Conservation (phyloP, 768 basidiomycete genomes). For the Mycena alexandri region DNA sequence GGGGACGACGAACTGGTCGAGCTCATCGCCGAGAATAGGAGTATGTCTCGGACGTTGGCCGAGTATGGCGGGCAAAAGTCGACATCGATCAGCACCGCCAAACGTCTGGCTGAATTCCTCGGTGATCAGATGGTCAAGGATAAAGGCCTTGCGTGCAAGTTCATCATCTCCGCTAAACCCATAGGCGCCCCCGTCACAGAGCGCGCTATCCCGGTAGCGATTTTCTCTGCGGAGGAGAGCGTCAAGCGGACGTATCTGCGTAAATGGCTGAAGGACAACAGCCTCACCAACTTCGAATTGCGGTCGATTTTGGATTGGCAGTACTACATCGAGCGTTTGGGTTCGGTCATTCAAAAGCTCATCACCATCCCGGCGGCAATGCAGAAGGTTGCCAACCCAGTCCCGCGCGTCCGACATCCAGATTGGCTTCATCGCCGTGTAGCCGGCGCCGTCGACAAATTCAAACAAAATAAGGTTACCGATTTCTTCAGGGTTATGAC, state of each 20-base stretch:
- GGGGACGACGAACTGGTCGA: slow-evolving; percentile 95
- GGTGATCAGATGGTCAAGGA: slow-evolving; percentile 99
- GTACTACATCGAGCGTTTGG: slow-evolving; percentile 97
- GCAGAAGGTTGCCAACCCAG: slow-evolving; percentile 97
- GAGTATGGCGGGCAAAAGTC: slow-evolving; percentile 98
- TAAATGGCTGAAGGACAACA: slow-evolving; percentile 97
- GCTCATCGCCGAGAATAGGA: slow-evolving; percentile 97
- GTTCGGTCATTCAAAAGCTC: slow-evolving; percentile 97
- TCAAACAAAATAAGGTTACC: slow-evolving; percentile 97
- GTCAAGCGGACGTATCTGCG: slow-evolving; percentile 92
- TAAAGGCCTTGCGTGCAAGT: slow-evolving; percentile 98
- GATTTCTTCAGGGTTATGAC: slow-evolving; percentile 83
- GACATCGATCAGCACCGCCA: slow-evolving; percentile 97
- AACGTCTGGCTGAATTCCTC: slow-evolving; percentile 94
- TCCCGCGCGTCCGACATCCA: slow-evolving; percentile 94
- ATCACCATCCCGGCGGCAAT: slow-evolving; percentile 99
- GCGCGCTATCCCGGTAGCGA: slow-evolving; percentile 95
- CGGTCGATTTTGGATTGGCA: slow-evolving; percentile 97
- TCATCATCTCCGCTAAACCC: slow-evolving; percentile 97
- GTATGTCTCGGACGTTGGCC: slow-evolving; percentile 96
- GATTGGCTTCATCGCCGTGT: slow-evolving; percentile 97
- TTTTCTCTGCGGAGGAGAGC: slow-evolving; percentile 95
- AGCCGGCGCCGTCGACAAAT: slow-evolving; percentile 91
- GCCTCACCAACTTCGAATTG: slow-evolving; percentile 88
- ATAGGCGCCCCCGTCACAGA: slow-evolving; percentile 96